phyloP scores from a whole-genome alignment of 768 basidiomycete species.

The Gymnopilus dilepis region DNA sequence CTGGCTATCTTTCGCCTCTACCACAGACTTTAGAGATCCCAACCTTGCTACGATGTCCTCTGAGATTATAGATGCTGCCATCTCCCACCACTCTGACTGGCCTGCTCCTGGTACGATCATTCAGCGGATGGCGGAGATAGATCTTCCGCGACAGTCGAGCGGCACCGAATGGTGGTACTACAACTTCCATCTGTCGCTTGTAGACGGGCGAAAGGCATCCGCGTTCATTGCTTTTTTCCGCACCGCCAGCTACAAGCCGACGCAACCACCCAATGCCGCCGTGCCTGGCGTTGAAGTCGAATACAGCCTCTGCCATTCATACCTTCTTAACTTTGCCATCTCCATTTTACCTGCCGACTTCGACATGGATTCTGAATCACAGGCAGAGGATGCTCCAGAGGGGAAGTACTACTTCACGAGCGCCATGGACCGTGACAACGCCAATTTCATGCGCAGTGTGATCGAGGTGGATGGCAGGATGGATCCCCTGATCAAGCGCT shows the following conservation, averaged over 20 bases:
- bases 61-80: background rate
- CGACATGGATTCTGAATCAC: background rate
- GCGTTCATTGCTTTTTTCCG: constrained; percentile 5
- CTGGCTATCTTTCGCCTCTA: background rate
- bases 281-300: background rate
- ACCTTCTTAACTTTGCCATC: constrained; percentile 4
- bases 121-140: background rate
- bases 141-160: constrained; percentile 2
- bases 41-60: background rate
- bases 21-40: background rate
- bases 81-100: constrained; percentile 2
- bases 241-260: background rate
- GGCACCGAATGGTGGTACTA: constrained; percentile 9
- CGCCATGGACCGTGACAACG: constrained; percentile 1
- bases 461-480: background rate
- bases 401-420: constrained; percentile 3
- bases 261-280: background rate
- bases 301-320: background rate
- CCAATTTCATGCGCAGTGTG: background rate
- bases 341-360: background rate
- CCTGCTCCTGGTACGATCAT: constrained; percentile 1
- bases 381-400: background rate
- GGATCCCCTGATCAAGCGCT: background rate
- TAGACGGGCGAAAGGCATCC: constrained; percentile 1
- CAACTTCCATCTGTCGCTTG: constrained; percentile 7